These are phyloP conservation scores for Coemansia biformis DNA, from an alignment of 192 early-diverging fungal species.

Conservation along the genomic window DNA sequence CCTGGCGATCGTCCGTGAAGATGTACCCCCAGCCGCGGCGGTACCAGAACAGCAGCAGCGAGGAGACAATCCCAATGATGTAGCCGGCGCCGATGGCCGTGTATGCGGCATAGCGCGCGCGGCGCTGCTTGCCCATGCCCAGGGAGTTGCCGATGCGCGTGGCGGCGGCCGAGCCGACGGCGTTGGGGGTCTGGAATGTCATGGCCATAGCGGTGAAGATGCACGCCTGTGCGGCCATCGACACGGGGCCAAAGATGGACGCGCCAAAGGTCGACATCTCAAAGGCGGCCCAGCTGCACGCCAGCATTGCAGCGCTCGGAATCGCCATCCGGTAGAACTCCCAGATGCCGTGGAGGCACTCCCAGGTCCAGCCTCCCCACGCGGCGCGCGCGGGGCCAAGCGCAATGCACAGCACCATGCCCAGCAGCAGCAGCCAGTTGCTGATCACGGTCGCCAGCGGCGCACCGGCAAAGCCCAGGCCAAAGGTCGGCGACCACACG, in stretches of 20 bases:
- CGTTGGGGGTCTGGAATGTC: conserved; percentile 67
- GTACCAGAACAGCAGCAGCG: conserved; percentile 53
- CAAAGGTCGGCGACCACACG: conserved; percentile 45
- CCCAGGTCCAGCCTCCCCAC: conserved; percentile 78
- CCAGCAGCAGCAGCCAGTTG: conserved; percentile 57
- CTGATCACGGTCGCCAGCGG: conserved; percentile 63
- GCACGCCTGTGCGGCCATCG: conserved; percentile 77
- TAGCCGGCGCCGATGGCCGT: conserved; percentile 57
- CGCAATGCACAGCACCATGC: conserved; percentile 53
- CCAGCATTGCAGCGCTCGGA: conserved; percentile 80
- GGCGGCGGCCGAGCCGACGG: conserved; percentile 66
- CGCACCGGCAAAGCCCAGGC: conserved; percentile 64
- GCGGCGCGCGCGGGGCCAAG: conserved; percentile 43
- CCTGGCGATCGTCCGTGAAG: conserved; percentile 31
- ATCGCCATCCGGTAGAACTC: conserved; percentile 68
- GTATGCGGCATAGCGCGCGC: conserved; percentile 55
- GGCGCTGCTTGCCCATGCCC: conserved; percentile 54
- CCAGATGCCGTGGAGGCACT: conserved; percentile 57
- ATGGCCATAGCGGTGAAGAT: conserved; percentile 66
- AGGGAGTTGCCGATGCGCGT: conserved; percentile 76
- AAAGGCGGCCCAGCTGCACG: conserved; percentile 79
- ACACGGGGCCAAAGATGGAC: conserved; percentile 68
- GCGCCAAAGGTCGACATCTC: conserved; percentile 68
- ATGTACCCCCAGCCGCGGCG: conserved; percentile 62
- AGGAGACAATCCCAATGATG: conserved; percentile 55